Conservation (phyloP, 768 basidiomycete genomes). For the Pleurotus tuber-regium region DNA sequence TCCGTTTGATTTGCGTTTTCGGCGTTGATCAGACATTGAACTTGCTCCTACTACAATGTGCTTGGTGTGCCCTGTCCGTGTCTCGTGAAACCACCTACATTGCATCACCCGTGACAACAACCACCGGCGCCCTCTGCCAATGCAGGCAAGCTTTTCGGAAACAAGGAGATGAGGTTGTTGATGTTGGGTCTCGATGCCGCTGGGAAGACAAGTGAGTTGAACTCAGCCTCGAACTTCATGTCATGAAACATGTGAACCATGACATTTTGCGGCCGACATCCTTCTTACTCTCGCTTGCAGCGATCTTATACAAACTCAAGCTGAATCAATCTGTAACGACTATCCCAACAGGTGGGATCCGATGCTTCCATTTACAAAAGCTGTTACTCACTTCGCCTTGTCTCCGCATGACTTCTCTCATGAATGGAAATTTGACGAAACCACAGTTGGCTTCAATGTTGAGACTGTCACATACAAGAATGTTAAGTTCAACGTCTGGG, state of each 20-base stretch:
- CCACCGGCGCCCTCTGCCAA: too few species aligned
- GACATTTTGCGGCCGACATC: background rate
- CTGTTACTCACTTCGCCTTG: too few species aligned
- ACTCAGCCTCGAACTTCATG: background rate
- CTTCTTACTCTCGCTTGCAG: slow-evolving; percentile 37
- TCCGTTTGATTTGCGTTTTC: slow-evolving; percentile 19
- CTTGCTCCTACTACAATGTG: too few species aligned
- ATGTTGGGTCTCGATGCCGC: slow-evolving; percentile 98
- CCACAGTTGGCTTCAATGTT: slow-evolving; percentile 95
- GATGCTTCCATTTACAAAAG: background rate
- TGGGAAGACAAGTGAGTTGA: slow-evolving; percentile 91
- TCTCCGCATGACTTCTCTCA: slow-evolving; percentile 7
- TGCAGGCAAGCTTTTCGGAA: slow-evolving; percentile 90
- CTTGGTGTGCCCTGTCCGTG: too few species aligned
- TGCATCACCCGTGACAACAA: too few species aligned
- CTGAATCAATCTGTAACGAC: slow-evolving; percentile 98
- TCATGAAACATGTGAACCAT: slow-evolving; percentile 1
- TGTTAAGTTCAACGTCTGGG: slow-evolving; percentile 93
- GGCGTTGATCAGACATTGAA: slow-evolving; percentile 13
- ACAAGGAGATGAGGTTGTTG: slow-evolving; percentile 97
- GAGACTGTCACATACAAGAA: slow-evolving; percentile 99
- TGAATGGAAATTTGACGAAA: slow-evolving; percentile 5
- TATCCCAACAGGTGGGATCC: slow-evolving; percentile 82
- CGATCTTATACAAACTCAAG: slow-evolving; percentile 98
- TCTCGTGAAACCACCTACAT: too few species aligned